Evolutionary conservation across 345 rosid genomes (phyloP), one percentile per base, ranked within the genome.

Genomic region (Pelargonium nanum): DNA sequence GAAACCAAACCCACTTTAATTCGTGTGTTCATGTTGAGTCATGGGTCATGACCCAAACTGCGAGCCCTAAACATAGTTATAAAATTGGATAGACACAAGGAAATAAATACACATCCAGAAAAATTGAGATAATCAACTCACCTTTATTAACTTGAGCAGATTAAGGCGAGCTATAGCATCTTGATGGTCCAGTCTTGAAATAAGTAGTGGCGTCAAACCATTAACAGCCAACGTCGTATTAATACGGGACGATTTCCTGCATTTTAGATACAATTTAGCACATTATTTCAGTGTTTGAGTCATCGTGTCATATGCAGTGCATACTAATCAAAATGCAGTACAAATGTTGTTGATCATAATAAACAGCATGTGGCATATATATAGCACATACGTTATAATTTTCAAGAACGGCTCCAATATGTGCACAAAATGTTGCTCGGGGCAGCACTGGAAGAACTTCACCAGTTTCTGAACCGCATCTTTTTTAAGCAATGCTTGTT

Each of bases 341-440:
- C 10, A 40, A 28, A 28, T 28, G 32, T 19, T 54, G 15, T 12
- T 53, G 21, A 53, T n/a, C 1, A 20, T 16, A 22, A 20, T 6
- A 54, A 1, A 12, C 21, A 54, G 10, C 19, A 54, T 54, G 3
- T 54, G 9, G n/a, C 4, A 24, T 2, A 21, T 5, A 7, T 24
- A 32, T 9, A 30, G 1, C 25, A 61, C 93, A 32, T 83, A 94
- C 97, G 93, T 90, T 63, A 94, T 88, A 57, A 90, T 94, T 81
- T 94, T 94, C 78, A 94, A 80, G 81, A 94, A 90, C 6, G 99
- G 99, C 77, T 94, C 99, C 91, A 94, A 70, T 71, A 94, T 83
- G 75, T 94, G 96, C 73, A 82, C 93, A 68, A 94, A 94, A 69
- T 88, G 95, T 65, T 78, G 96, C 68, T 94, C 97, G 3, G 97